Evolutionary conservation across 1,139 yeast genomes (phyloP), one percentile per base, ranked within the genome.

Genomic region (Yamadazyma blattariae): DNA sequence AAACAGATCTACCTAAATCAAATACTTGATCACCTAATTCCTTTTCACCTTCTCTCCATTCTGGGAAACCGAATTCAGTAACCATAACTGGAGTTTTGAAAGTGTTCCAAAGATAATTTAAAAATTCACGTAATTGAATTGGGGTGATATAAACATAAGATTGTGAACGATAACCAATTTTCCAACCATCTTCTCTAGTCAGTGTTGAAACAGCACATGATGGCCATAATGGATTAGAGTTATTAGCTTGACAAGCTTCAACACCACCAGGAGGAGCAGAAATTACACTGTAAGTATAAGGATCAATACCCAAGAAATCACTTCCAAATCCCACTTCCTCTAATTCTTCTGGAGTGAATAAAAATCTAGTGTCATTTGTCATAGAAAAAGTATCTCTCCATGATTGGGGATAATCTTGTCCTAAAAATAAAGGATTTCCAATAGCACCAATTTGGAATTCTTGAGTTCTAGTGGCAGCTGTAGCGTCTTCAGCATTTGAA

Each of bases 231-330:
- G 42, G 35, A 30, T 50, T 38, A 9, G 43, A 27, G 3, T 36
- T n/a, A 29, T 52, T 43, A 19, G 37, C 38, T 29, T 41, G 50
- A 37, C 59, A 43, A 9, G 48, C 44, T 23, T 44, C 47, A 32
- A 50, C 35, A 33, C 58, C 47, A 25, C 50, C 48, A 25, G 43
- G 42, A 12, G 60, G 54, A 9, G 56, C 51, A 17, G 48, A 42
- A n/a, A 46, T 41, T 10, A 45, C 38, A n/a, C 40, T 40, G 23
- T 59, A 57, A n/a, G 66, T 59, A 41, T 63, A 63, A 11, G 61
- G 57, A 36, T 63, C 67, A 47, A 63, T 50, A 20, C 67, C 67
- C 30, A 59, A 56, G 46, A 57, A 63, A 36, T 63, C 69, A 5
- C 55, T 36, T 1, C 59, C 50, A 13, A 49, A 50, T 5, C 48